Conservation (phyloP, 345 rosid genomes). For the Psidium friedrichsthalianum region DNA sequence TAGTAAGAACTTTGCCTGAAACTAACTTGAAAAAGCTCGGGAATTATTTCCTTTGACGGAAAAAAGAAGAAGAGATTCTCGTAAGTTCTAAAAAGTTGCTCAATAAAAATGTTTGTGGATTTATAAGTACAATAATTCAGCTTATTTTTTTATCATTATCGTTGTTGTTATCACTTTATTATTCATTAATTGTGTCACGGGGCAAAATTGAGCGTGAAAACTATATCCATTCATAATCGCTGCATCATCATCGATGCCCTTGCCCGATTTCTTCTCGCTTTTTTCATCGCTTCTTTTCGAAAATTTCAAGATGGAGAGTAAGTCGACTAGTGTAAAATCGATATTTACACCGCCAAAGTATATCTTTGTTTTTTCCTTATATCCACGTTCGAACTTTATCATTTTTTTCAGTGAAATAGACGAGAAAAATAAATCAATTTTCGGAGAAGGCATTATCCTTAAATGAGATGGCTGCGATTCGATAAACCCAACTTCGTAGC, state of each 20-base stretch:
- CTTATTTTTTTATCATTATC: not conserved
- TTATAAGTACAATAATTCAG: not conserved
- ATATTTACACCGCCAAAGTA: not conserved
- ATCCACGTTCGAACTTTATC: not conserved
- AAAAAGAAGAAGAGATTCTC: too few relatives aligned
- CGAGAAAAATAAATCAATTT: not conserved
- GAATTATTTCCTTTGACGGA: too few relatives aligned
- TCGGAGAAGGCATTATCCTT: not conserved
- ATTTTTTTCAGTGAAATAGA: too few relatives aligned
- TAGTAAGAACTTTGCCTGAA: too few relatives aligned
- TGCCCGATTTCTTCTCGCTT: accelerated
- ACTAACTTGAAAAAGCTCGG: too few relatives aligned
- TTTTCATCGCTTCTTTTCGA: not conserved
- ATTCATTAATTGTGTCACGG: not conserved
- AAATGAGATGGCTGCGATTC: not conserved
- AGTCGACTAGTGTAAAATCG: not conserved
- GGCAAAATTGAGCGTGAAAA: not conserved
- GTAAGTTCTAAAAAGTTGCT: not conserved
- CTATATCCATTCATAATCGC: not conserved
- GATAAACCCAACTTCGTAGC: not conserved
- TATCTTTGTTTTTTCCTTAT: too few relatives aligned
- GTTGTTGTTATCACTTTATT: not conserved
- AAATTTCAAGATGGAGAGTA: accelerated
- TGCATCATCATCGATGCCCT: not conserved
- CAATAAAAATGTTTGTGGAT: not conserved